These are phyloP conservation scores for Xylariaceae sp. DNA, from an alignment of 2,329 filamentous ascomycete species.

Conservation along the genomic window DNA sequence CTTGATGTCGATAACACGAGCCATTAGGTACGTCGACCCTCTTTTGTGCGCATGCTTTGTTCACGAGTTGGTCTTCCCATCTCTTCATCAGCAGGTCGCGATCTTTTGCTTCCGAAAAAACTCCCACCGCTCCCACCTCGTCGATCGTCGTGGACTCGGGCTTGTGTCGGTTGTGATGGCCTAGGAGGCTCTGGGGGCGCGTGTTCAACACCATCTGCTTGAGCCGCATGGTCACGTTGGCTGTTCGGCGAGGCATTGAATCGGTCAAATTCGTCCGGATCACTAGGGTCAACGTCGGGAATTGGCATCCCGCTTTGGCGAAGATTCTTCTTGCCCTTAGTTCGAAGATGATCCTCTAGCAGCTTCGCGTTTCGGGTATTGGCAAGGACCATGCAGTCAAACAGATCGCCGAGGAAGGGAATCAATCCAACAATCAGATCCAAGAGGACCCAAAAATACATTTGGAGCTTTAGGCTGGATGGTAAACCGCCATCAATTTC, in stretches of 20 bases:
- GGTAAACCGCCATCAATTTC: conserved; percentile 76
- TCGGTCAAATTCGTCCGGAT: conserved; percentile 48
- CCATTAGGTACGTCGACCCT: conserved; percentile 13
- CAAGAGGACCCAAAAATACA: conserved; percentile 75
- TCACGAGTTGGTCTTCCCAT: conserved; percentile 9
- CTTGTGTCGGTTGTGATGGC: conserved; percentile 18
- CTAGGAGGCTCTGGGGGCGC: conserved; percentile 4
- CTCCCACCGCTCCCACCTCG: conserved; percentile 16
- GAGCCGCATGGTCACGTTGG: conserved; percentile 10
- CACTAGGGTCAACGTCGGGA: conserved; percentile 47
- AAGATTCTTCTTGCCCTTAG: conserved; percentile 59
- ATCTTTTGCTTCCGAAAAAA: conserved; percentile 27
- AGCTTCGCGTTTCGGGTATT: conserved; percentile 73
- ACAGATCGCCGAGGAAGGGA: conserved; percentile 71
- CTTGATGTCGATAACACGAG: too few relatives aligned
- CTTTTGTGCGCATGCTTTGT: conserved; percentile 9
- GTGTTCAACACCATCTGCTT: conserved; percentile 19
- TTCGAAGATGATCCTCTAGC: conserved; percentile 63
- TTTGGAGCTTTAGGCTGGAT: conserved; percentile 53
- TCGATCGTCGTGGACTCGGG: conserved; percentile 19
- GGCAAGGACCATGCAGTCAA: conserved; percentile 67
- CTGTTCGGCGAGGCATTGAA: conserved; percentile 8
- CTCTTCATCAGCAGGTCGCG: conserved; percentile 25
- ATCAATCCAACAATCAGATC: conserved; percentile 73
- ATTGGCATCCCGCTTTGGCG: conserved; percentile 41